Conservation (phyloP, 1,284 basidiomycete genomes). For the Microbotryum scabiosae region DNA sequence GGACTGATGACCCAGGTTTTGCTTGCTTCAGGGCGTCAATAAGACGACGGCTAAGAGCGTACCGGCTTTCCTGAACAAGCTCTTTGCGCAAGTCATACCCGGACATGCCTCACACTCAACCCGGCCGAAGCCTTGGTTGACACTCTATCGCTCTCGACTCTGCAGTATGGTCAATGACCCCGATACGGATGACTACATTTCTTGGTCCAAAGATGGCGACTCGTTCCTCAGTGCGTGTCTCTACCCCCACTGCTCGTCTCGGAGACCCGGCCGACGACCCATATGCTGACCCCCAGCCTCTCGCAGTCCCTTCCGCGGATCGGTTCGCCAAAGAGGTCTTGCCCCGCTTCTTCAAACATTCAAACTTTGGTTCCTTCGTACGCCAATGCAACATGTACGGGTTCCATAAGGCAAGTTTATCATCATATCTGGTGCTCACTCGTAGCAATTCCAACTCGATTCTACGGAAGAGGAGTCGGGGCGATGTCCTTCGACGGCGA, state of each 20-base stretch:
- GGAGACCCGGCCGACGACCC: neutral
- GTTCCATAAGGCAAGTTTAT: constrained; percentile 48
- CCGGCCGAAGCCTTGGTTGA: constrained; percentile 6
- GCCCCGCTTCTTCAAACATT: constrained; percentile 92
- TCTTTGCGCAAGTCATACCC: constrained; percentile 61
- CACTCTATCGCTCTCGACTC: neutral
- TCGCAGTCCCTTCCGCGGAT: constrained; percentile 80
- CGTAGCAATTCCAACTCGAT: neutral
- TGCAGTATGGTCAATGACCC: constrained; percentile 86
- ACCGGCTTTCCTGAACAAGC: constrained; percentile 84
- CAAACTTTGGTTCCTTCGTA: constrained; percentile 88
- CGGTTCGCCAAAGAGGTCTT: constrained; percentile 83
- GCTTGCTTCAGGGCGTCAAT: constrained; percentile 11
- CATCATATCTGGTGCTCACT: neutral
- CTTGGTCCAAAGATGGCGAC: constrained; percentile 81
- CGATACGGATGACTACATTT: constrained; percentile 69
- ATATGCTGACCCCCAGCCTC: constrained; percentile 1
- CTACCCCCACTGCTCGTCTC: constrained; percentile 4
- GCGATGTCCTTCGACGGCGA: neutral
- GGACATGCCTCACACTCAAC: neutral
- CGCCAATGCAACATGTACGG: constrained; percentile 97
- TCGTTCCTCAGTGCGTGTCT: constrained; percentile 69
- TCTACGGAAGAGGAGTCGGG: neutral
- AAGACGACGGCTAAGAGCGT: constrained; percentile 39
- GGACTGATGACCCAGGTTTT: neutral